Evolutionary conservation across 2,329 filamentous ascomycete genomes (phyloP), one percentile per base, ranked within the genome.

Genomic region (Penicillium sp.): DNA sequence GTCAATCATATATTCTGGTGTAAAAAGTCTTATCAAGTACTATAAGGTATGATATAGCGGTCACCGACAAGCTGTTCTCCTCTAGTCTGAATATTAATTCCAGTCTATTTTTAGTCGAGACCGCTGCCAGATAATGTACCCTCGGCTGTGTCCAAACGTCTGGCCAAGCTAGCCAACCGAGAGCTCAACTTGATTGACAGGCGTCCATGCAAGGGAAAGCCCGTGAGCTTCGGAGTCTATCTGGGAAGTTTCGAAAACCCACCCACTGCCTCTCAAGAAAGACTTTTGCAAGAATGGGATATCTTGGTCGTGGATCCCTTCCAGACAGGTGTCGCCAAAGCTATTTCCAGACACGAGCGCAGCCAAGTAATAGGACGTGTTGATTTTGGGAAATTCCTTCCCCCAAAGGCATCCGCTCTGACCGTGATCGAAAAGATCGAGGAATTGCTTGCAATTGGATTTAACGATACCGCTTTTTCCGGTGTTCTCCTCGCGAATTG

Each of bases 251-350:
- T 75, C 42, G 53, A 57, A 17, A 54, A 48, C 28, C 66, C 67
- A 4, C 62, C 63, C 6, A 69, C 64, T 3, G 44, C 49, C 15
- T 51, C 59, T 19, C 62, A 75, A 51, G 48, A 58, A 19, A 57
- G 53, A n/a, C 42, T 75, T 6, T 58, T 75, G n/a, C 48, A 61
- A 33, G 61, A 66, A 57, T 75, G 69, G 69, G 72, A 75, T 45
- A 52, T 74, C n/a, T 50, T 74, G 34, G 63, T 74, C 15, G 61
- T 75, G 12, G 71, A 76, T 53, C 72, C 73, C 2, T 61, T 68
- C 17, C 64, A 69, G 51, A 34, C 46, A 9, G 68, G 69, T 6
- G 64, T 72, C 3, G 39, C 62, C 3, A 59, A 67, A 4, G 69
- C 66, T 4, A 60, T 73, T 46, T 55, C 57, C 8, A 51, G 50